Conservation (phyloP, 257 asterid genomes). For the Nicotiana attenuata region DNA sequence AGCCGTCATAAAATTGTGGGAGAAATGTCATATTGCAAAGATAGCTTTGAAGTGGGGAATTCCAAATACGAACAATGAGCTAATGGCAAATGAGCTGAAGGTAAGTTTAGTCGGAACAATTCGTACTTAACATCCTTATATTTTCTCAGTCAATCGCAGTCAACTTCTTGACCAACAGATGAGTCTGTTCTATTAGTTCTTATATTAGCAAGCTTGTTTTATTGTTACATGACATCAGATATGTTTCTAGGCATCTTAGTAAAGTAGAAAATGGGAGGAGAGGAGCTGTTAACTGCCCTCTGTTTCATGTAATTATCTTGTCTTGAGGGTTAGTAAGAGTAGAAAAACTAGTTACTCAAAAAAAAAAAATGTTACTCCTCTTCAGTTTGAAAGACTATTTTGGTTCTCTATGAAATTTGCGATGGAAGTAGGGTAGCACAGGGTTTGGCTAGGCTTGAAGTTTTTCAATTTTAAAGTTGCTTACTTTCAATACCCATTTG, state of each 20-base stretch:
- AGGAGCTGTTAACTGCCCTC: neutral
- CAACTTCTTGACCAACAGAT: neutral
- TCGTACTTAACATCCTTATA: neutral
- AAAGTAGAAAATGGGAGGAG: conserved; percentile 1
- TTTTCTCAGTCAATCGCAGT: neutral
- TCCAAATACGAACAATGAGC: conserved; percentile 81
- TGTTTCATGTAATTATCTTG: neutral
- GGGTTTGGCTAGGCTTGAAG: neutral
- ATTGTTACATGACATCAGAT: neutral
- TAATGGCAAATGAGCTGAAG: conserved; percentile 92
- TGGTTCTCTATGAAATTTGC: neutral
- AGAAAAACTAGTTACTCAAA: neutral
- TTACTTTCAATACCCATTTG: neutral
- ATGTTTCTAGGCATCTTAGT: neutral
- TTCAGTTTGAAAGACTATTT: neutral
- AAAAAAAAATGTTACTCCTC: neutral
- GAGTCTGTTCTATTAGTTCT: neutral
- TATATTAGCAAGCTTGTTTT: conserved; percentile 4
- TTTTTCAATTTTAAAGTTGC: neutral
- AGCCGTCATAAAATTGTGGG: conserved; percentile 83
- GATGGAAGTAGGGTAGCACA: neutral
- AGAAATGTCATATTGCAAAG: conserved; percentile 88
- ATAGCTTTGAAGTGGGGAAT: conserved; percentile 89
- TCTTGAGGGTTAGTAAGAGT: neutral
- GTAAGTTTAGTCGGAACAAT: conserved; percentile 33